Base-by-base conservation (phyloP, 1,284 basidiomycete genomes). In the Pseudozyma sp. region DNA sequence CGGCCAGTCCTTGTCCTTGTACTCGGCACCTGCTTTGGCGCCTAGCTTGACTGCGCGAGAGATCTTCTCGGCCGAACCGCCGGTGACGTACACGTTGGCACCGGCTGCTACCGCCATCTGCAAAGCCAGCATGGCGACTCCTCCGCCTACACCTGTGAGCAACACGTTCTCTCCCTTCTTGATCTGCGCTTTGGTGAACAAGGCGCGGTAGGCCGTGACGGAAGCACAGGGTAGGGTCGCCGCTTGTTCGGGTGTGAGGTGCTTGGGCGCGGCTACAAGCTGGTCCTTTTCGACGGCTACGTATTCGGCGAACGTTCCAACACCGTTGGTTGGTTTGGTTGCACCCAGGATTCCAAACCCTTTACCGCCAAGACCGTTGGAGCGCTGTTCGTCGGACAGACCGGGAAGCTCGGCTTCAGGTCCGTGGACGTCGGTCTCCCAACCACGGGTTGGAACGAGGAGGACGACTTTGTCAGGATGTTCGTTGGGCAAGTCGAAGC, bases 181-280 rank as follows among this genome's bases (percentile, higher is more conserved):
- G 6, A 93, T 88, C 5, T 87, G 83, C 0, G 88, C 93, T 75
- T 93, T 90, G 39, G 92, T 88, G 42, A 91, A 87, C 1, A 89
- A 86, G 1, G 92, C 91, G 91, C 92, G 89, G 90, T 92, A 94
- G 4, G 93, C 92, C 7, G 93, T 94, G 11, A 94, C 85, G 1
- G 89, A 91, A 0, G 87, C 92, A 2, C 93, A 84, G 0, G 93
- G 92, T 88, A 91, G 91, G 7, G 92, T 90, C 0, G 92, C 90
- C 6, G 89, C 87, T 56, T 93, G 88, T 45, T 89, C 86, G 75
- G 92, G 89, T 58, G 88, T 87, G 24, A 94, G 87, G 80, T 94
- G 90, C 14, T 87, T 85, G 0, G 92, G 93, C 4, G 89, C 89
- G 2, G 73, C 85, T 24, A 94, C 87, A 19, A 94, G 87, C 65